Base-by-base conservation (phyloP, 1,284 basidiomycete genomes). In the Naganishia sp. region DNA sequence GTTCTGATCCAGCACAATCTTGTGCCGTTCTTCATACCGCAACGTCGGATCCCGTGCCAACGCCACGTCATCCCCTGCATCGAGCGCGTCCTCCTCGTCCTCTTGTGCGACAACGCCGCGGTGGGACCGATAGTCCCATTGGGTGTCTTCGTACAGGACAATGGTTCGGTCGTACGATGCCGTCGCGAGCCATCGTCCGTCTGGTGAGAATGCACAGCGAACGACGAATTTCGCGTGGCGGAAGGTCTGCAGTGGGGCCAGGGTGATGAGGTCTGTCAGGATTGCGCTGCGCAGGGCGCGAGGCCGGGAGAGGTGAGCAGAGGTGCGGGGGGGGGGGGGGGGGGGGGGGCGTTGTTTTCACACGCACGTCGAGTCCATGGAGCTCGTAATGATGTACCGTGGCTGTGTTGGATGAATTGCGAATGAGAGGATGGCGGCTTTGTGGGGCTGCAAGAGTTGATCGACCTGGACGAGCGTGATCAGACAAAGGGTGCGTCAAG, bases 291-390 rank as follows among this genome's bases (percentile, higher is more conserved):
- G 53, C 13, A 9, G 66, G 63, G 49, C 21, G 21, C 21, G 21
- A 21, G 21, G 21, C 21, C 53, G 64, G 57, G 36, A 2, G 15
- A 50, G 11, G 52, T 46, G 48, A n/a, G n/a, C 23, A 11, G 46
- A 39, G 18, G 16, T 59, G 42, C n/a, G 2, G 2, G 36, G 23
- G 18, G 6, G 21, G 15, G 50, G n/a, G 15, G 50, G n/a, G 4
- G 23, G 23, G n/a, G 2, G 2, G 36, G 23, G 18, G 6, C 7
- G 4, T 13, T 39, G 36, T 13, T 39, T 7, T 7, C 2, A 13
- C 13, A 74, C 77, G 70, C 57, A 77, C 75, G 75, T 75, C 15
- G 78, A 79, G 65, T 81, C 79, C 80, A 81, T 81, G 1, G 73
- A 73, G 0, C 76, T 78, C 0, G 75, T 76, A 44, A 77, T 63